Evolutionary conservation across 2,329 filamentous ascomycete genomes (phyloP).

Genomic region (Mariannaea elegans): DNA sequence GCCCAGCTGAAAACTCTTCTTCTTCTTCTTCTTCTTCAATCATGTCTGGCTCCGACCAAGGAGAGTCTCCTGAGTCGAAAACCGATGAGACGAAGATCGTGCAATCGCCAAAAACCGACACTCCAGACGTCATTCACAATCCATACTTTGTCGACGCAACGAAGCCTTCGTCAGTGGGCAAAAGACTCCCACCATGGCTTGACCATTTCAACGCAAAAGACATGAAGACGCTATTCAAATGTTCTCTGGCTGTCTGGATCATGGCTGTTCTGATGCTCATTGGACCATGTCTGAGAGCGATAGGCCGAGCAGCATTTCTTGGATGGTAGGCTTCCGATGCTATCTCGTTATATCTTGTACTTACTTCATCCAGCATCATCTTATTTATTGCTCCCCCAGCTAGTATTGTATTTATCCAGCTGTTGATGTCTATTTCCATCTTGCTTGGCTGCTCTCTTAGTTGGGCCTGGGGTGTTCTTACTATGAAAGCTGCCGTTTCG

Average conservation of each 20-base stretch:
- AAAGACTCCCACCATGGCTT: constrained; percentile 25
- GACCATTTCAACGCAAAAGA: constrained; percentile 35
- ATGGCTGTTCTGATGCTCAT: constrained; percentile 33
- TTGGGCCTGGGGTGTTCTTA: constrained; percentile 31
- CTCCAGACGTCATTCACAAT: background rate
- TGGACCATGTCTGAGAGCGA: constrained; percentile 24
- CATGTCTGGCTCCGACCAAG: too few species aligned
- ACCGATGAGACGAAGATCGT: background rate
- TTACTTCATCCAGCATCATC: constrained; percentile 31
- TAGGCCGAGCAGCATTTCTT: constrained; percentile 26
- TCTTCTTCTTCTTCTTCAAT: too few species aligned
- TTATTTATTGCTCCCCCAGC: constrained; percentile 35
- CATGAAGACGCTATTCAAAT: constrained; percentile 34
- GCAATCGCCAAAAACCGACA: background rate
- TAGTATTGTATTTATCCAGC: constrained; percentile 32
- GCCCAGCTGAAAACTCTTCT: too few species aligned
- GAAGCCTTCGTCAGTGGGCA: background rate
- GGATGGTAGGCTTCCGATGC: constrained; percentile 8
- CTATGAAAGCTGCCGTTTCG: constrained; percentile 32
- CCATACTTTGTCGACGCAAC: background rate
- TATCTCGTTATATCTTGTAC: background rate
- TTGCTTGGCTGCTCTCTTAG: constrained; percentile 23
- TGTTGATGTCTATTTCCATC: constrained; percentile 25
- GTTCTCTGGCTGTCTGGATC: constrained; percentile 32
- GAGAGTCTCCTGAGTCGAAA: too few species aligned